These are phyloP conservation scores for Diaporthe citriasiana DNA, from an alignment of 2,329 filamentous ascomycete species.

Conservation along the genomic window DNA sequence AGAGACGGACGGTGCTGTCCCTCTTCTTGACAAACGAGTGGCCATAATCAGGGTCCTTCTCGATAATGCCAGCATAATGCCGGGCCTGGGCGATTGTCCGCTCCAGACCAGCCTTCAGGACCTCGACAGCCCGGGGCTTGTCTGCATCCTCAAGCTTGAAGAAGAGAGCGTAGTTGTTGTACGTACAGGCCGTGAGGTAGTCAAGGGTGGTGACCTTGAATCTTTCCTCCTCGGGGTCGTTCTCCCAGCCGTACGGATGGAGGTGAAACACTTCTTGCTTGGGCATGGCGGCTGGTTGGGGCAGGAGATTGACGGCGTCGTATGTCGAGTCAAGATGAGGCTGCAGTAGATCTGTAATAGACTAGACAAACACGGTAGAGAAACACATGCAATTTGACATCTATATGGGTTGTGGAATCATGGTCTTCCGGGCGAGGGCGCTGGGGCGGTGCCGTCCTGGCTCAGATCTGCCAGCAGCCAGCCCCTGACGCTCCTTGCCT, in stretches of 20 bases:
- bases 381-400: slow-evolving; percentile 10
- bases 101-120: slow-evolving; percentile 50
- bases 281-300: slow-evolving; percentile 35
- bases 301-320: neutral
- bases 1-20: slow-evolving; percentile 50
- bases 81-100: slow-evolving; percentile 44
- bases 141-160: slow-evolving; percentile 53
- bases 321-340: neutral
- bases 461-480: neutral
- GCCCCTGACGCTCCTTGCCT: slow-evolving; percentile 27
- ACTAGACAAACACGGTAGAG: neutral
- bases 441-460: neutral
- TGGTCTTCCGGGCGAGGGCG: neutral
- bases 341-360: slow-evolving; percentile 2
- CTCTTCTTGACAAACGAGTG: slow-evolving; percentile 51
- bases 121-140: slow-evolving; percentile 44
- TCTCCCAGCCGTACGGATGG: slow-evolving; percentile 54
- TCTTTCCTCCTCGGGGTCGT: slow-evolving; percentile 54
- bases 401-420: slow-evolving; percentile 17
- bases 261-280: slow-evolving; percentile 49
- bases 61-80: slow-evolving; percentile 57
- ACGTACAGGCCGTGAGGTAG: slow-evolving; percentile 51
- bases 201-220: slow-evolving; percentile 56
- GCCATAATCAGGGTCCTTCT: slow-evolving; percentile 53
- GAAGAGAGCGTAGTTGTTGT: slow-evolving; percentile 57